phyloP scores from a whole-genome alignment of 2,329 filamentous ascomycete genomes.

The Fusarium denticulatum region DNA sequence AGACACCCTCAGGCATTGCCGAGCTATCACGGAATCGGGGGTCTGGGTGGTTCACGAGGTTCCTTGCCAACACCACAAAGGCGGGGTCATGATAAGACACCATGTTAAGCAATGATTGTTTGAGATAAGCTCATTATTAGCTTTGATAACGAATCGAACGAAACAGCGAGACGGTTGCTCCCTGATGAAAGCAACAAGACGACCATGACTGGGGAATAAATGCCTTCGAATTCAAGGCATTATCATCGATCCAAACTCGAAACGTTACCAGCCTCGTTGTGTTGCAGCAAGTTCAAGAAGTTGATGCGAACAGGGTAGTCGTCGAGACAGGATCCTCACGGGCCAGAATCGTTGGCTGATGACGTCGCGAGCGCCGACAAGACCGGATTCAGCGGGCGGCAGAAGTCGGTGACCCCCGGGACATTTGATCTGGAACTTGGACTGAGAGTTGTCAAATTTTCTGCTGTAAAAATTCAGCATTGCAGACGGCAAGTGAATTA shows the following conservation, averaged over 20 bases:
- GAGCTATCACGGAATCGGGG: not conserved
- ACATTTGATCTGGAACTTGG: not conserved
- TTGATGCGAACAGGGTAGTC: constrained; percentile 24
- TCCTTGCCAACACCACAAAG: constrained; percentile 13
- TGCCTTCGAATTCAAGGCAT: not conserved
- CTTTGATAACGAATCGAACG: not conserved
- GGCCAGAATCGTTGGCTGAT: constrained; percentile 32
- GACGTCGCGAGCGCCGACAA: constrained; percentile 35
- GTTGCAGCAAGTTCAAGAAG: constrained; percentile 12
- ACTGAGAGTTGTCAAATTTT: not conserved
- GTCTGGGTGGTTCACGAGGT: not conserved
- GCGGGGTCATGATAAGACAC: constrained; percentile 33
- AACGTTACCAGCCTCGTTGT: constrained; percentile 4
- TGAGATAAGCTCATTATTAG: constrained; percentile 2
- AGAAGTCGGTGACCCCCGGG: constrained; percentile 36
- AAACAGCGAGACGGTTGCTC: not conserved
- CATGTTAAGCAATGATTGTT: constrained; percentile 7
- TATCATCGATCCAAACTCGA: not conserved
- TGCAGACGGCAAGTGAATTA: constrained; percentile 18
- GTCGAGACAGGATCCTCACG: constrained; percentile 23
- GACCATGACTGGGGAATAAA: not conserved
- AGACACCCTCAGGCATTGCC: not conserved
- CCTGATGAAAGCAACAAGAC: not conserved
- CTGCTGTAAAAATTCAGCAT: constrained; percentile 26
- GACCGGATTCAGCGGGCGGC: constrained; percentile 27